Evolutionary conservation across 805 yeast genomes (phyloP).

Genomic region (Teunomyces cretensis): DNA sequence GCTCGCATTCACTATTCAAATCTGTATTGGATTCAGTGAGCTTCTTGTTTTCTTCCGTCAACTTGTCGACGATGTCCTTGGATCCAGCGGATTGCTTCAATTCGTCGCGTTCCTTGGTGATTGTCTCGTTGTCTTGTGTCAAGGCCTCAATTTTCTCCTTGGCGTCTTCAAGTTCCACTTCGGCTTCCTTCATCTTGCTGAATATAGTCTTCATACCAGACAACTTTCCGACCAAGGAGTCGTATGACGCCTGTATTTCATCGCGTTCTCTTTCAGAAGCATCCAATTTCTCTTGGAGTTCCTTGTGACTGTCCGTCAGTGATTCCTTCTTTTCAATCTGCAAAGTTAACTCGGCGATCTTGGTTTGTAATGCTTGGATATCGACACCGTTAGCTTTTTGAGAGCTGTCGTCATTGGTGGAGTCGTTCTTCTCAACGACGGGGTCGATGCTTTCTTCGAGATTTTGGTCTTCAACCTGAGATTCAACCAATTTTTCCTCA

Average conservation of each 20-base stretch:
- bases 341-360: slow-evolving; percentile 6
- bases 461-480: not conserved
- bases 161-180: slow-evolving; percentile 56
- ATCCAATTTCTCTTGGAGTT: slow-evolving; percentile 10
- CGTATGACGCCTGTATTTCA: slow-evolving; percentile 58
- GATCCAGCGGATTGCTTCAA: not conserved
- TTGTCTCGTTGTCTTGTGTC: slow-evolving; percentile 21
- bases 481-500: not conserved
- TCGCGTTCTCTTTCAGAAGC: slow-evolving; percentile 46
- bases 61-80: not conserved
- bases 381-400: not conserved
- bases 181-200: slow-evolving; percentile 70
- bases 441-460: not conserved
- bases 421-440: not conserved
- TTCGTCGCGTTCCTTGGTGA: not conserved
- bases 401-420: not conserved
- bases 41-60: not conserved
- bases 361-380: slow-evolving; percentile 7
- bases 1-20: slow-evolving; percentile 55
- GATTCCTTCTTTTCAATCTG: slow-evolving; percentile 5
- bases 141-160: slow-evolving; percentile 39
- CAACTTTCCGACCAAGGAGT: slow-evolving; percentile 57
- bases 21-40: slow-evolving; percentile 28
- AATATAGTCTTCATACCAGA: slow-evolving; percentile 75
- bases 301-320: not conserved